Percentiles rank a stretch among this genome's conserved stretches.
phyloP scores from a whole-genome alignment of 2,329 filamentous ascomycete species.

The Venturia nashicola region DNA sequence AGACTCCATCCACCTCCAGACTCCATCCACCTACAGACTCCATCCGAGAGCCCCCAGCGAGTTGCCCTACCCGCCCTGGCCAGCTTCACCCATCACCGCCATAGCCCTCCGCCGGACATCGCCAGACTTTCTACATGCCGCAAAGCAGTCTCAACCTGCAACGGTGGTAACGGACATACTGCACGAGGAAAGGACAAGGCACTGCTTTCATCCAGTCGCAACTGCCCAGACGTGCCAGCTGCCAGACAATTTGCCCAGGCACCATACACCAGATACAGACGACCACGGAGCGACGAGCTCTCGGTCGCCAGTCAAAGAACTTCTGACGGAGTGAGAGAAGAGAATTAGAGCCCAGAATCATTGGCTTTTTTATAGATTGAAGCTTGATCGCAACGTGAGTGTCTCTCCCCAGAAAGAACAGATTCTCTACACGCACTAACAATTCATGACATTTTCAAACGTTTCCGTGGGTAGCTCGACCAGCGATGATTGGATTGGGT shows the following conservation, averaged over 20 bases:
- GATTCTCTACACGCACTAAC: background rate
- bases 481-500: background rate
- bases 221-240: too few relatives aligned
- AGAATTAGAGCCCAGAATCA: background rate
- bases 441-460: background rate
- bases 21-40: too few relatives aligned
- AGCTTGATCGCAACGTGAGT: background rate
- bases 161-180: background rate
- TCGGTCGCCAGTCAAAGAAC: background rate
- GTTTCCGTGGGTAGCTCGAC: background rate
- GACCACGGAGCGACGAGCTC: too few relatives aligned
- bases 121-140: background rate
- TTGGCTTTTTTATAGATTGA: background rate
- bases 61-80: background rate
- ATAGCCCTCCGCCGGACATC: background rate
- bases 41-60: too few relatives aligned
- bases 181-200: background rate
- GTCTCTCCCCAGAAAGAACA: background rate
- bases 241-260: too few relatives aligned
- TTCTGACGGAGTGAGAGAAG: background rate
- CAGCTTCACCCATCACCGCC: background rate
- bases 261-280: too few relatives aligned
- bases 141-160: background rate
- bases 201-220: background rate
- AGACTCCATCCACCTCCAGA: too few relatives aligned